Percentiles rank a stretch among this genome's conserved stretches.
Conservation (phyloP, 1,139 yeast species). For the Lodderomyces beijingensis region DNA sequence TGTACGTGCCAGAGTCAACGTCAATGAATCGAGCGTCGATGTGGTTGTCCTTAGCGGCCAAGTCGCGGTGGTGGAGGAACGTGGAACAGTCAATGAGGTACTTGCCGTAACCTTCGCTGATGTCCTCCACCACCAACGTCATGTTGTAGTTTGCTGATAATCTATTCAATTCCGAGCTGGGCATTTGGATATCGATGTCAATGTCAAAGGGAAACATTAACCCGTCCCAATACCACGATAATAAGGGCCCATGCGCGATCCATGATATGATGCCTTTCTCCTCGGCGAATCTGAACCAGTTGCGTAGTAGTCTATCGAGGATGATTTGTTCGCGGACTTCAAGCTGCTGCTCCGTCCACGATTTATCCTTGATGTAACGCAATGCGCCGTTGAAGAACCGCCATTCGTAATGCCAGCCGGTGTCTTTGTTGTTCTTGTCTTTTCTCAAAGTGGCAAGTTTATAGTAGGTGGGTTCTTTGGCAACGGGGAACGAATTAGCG, state of each 20-base stretch:
- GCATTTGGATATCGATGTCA: conserved; percentile 37
- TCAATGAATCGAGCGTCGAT: conserved; percentile 39
- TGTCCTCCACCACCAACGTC: conserved; percentile 30
- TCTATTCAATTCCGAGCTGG: conserved; percentile 27
- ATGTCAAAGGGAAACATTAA: conserved; percentile 34
- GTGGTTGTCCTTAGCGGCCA: conserved; percentile 27
- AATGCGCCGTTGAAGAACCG: conserved; percentile 32
- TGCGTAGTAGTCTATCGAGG: conserved; percentile 28
- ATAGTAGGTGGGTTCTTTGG: conserved; percentile 28
- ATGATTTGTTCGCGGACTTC: conserved; percentile 28
- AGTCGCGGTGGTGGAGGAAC: conserved; percentile 28
- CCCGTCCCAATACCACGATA: conserved; percentile 41
- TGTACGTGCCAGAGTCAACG: conserved; percentile 33
- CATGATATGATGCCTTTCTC: conserved; percentile 39
- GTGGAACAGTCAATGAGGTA: conserved; percentile 32
- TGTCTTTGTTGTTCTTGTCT: conserved; percentile 23
- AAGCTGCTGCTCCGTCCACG: conserved; percentile 21
- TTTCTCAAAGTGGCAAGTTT: conserved; percentile 30
- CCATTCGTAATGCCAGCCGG: conserved; percentile 42
- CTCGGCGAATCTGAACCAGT: conserved; percentile 33
- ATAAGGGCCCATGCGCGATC: conserved; percentile 50
- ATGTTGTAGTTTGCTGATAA: conserved; percentile 33
- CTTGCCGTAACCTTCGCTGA: conserved; percentile 30
- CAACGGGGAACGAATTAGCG: conserved; percentile 14
- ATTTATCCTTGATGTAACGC: conserved; percentile 18